phyloP scores from a whole-genome alignment of 192 early-diverging fungal species.

The Phlyctochytrium planicorne region DNA sequence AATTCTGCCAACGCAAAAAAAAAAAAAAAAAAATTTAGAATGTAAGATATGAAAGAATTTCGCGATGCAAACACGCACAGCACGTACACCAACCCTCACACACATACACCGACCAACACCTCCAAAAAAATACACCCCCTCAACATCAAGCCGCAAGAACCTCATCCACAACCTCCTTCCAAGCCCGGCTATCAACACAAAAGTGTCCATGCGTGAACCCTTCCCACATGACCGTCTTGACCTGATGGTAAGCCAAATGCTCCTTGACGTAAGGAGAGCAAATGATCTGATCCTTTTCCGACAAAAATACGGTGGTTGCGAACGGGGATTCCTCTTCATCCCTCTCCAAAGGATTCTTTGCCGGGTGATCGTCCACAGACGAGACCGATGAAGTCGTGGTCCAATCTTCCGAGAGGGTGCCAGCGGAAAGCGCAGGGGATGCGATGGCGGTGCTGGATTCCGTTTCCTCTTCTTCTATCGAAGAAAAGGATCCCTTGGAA shows the following conservation, averaged over 20 bases:
- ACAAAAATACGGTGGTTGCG: constrained; percentile 4
- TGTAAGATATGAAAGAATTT: no score
- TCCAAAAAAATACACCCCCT: no score
- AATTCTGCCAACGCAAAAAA: no score
- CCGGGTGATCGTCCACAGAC: neutral
- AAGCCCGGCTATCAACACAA: neutral
- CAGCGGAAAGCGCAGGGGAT: neutral
- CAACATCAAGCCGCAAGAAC: no score
- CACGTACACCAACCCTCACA: no score
- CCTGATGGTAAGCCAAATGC: constrained; percentile 11
- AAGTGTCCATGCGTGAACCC: constrained; percentile 1
- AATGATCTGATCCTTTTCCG: constrained; percentile 27
- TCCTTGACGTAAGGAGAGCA: neutral
- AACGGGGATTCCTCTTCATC: neutral
- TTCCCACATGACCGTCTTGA: neutral
- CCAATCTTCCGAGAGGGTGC: neutral
- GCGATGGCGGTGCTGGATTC: neutral
- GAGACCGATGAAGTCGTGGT: neutral
- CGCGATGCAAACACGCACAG: no score
- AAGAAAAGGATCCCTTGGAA: no score
- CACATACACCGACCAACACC: no score
- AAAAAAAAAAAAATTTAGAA: no score
- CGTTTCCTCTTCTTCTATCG: no score
- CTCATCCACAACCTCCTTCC: neutral
- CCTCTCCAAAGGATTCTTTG: neutral